Conservation (phyloP, 1,284 basidiomycete genomes). For the Ceratobasidium sp. region DNA sequence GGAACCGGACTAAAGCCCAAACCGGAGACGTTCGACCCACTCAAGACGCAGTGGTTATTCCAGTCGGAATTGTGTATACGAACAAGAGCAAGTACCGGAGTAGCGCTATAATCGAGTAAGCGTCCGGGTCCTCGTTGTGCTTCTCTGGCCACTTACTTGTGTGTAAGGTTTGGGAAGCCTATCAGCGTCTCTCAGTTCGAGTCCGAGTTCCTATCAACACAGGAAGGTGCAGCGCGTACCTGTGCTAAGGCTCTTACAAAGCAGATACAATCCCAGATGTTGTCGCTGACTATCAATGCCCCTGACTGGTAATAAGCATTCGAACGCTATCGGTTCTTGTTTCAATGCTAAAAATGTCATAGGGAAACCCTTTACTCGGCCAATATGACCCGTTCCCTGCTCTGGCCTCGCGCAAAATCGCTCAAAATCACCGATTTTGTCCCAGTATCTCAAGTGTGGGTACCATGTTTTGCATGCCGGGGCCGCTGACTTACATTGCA, state of each 20-base stretch:
- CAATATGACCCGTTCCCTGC: constrained; percentile 88
- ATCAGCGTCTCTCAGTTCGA: constrained; percentile 82
- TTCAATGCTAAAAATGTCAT: constrained; percentile 34
- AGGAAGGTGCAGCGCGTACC: constrained; percentile 76
- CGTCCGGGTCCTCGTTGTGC: constrained; percentile 35
- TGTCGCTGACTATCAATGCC: constrained; percentile 88
- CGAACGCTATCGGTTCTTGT: not conserved
- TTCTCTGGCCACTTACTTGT: not conserved
- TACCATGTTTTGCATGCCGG: constrained; percentile 50
- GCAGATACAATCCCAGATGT: constrained; percentile 76
- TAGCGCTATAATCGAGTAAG: constrained; percentile 64
- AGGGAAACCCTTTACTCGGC: constrained; percentile 90
- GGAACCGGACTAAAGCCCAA: constrained; percentile 67
- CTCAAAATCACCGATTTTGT: constrained; percentile 86
- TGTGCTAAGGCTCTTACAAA: constrained; percentile 92
- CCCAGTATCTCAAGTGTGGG: constrained; percentile 88
- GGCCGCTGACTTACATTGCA: constrained; percentile 51
- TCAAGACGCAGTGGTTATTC: constrained; percentile 73
- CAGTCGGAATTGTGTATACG: constrained; percentile 92
- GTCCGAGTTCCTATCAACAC: constrained; percentile 78
- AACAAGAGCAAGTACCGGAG: constrained; percentile 96
- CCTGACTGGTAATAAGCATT: constrained; percentile 81
- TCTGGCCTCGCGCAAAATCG: constrained; percentile 84
- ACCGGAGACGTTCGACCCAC: constrained; percentile 57
- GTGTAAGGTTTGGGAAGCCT: constrained; percentile 80